Base-by-base conservation (phyloP, 2,329 filamentous ascomycete species). In the Colletotrichum truncatum region DNA sequence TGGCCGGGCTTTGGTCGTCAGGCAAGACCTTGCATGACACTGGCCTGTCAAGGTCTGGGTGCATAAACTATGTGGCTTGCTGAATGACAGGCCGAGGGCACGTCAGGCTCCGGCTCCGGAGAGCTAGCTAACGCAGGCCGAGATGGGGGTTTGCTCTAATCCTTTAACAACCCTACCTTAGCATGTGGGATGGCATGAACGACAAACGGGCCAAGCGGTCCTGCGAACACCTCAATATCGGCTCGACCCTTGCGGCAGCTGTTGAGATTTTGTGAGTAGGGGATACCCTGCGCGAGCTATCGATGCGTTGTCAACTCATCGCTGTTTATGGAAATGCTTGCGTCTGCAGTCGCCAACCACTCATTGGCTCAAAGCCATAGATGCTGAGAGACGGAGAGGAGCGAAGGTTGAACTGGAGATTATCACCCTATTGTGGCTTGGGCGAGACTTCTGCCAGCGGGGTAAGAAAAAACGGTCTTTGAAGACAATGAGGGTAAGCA, bases 271-370 rank as follows among this genome's bases (percentile, higher is more conserved):
- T 18, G 21, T 26, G 23, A 36, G 57, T 53, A 54, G 39, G 48
- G 62, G 39, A 32, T 23, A 12, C 62, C 62, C 43, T 54, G 62
- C 41, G 25, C 26, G 26, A 36, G 26, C 32, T 9, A 41, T 39
- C n/a, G 52, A 65, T 76, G 74, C 75, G 73, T 56, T 76, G 73
- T 70, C 74, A 70, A 73, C 70, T 39, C 11, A 23, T n/a, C 36
- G 57, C 72, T 74, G 69, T 66, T 73, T 76, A 67, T 66, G 74
- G 74, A 73, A 73, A 70, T 67, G 70, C 68, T 62, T 72, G 73
- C 74, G 69, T 73, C 69, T 67, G 64, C 59, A 66, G 51, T 64
- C 23, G 21, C 30, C 16, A 26, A 26, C 16, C n/a, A 21, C 16
- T 61, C 45, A 39, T 48, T 32, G 41, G 25, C 9, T n/a, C 46